Conservation (phyloP, 495 filamentous ascomycete species). For the Lophium mytilinum region DNA sequence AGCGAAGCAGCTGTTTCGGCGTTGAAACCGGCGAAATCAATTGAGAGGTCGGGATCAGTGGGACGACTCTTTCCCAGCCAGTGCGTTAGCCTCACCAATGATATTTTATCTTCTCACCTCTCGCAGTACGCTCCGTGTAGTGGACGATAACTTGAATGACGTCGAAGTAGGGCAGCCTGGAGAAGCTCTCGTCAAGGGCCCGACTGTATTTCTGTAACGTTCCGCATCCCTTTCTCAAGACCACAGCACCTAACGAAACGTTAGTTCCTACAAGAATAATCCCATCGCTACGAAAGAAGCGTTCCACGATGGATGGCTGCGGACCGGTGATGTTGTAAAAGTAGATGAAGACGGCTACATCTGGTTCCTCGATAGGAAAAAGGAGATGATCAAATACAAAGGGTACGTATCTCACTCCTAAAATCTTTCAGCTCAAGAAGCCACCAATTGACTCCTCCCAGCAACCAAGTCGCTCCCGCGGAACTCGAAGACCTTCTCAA, state of each 20-base stretch:
- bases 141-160: conserved; percentile 9
- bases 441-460: too few relatives aligned
- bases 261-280: conserved; percentile 1
- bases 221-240: too few relatives aligned
- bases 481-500: conserved; percentile 18
- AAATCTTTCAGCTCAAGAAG: too few relatives aligned
- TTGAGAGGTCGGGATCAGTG: not conserved
- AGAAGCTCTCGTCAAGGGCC: conserved; percentile 10
- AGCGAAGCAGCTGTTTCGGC: not conserved
- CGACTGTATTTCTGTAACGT: not conserved
- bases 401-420: not conserved
- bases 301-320: conserved; percentile 12
- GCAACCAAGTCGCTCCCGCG: conserved; percentile 13
- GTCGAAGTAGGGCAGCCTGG: conserved; percentile 4
- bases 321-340: conserved; percentile 14
- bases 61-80: not conserved
- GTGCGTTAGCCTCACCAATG: not conserved
- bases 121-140: conserved; percentile 1
- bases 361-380: conserved; percentile 14
- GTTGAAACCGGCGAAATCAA: not conserved
- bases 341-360: conserved; percentile 6
- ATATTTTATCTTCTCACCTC: not conserved
- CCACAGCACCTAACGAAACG: too few relatives aligned
- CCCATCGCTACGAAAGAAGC: conserved; percentile 6
- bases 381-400: conserved; percentile 22